Base-by-base conservation (phyloP, 345 rosid genomes). In the Zanthoxylum bungeanum region DNA sequence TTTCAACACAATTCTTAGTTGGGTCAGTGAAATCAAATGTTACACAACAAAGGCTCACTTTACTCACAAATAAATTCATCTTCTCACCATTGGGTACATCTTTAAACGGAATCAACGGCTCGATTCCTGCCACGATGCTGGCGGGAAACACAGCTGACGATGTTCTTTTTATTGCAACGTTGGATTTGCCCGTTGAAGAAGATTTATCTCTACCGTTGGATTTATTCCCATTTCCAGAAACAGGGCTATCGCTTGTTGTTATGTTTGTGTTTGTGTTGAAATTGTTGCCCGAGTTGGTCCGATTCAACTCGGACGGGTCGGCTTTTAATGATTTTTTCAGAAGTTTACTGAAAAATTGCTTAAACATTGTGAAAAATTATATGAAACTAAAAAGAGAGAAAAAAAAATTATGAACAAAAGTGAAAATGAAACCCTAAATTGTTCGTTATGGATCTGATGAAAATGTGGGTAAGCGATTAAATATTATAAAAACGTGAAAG, bases 41-140 rank as follows among this genome's bases (percentile, higher is more conserved):
- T 27, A 89, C 95, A 33, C 97, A 93, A 76, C 98, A 93, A 24
- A 93, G 84, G 66, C 98, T 93, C 16, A 89, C 89, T 85, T 93
- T 93, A 46, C 94, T 90, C 52, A 89, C 92, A 49, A 93, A 93
- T 63, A 93, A 90, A 65, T 85, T 90, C 85, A 90, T 78, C 73
- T 84, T 88, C 76, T 93, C 98, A 3, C 88, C 73, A 78, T 36
- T 84, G 0, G 88, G 86, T 31, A 91, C 98, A 21, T 91, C 90
- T 57, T 90, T 93, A 77, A 93, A 93, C 0, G 98, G 93, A 49
- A 92, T 83, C 75, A 90, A 76, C 0, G 98, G 98, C 78, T 92
- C 98, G 50, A 90, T 90, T 49, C 92, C 94, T 17, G 97, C 89
- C 30, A 85, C 90, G 22, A 87, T 88, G 40, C 89, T 90, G 14